Conservation (phyloP, 352 stramenopile species). For the Phytophthora podocarpi region DNA sequence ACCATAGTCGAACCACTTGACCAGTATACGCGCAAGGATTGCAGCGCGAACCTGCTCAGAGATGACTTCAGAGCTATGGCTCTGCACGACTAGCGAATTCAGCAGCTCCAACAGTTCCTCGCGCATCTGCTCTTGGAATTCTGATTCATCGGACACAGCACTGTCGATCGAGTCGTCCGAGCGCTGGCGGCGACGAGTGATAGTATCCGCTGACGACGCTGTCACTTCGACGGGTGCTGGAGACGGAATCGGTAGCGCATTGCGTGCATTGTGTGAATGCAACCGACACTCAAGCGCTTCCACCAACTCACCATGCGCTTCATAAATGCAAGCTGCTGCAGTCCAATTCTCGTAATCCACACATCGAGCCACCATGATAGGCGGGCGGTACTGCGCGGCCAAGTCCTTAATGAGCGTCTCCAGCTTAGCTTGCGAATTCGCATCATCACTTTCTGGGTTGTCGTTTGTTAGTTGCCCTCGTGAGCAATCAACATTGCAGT, state of each 20-base stretch:
- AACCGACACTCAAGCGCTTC: conserved; percentile 86
- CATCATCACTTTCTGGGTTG: conserved; percentile 5
- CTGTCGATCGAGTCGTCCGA: conserved; percentile 31
- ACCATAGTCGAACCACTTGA: conserved; percentile 87
- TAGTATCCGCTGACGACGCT: conserved; percentile 9
- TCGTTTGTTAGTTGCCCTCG: neutral
- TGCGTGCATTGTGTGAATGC: conserved; percentile 59
- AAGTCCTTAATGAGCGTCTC: conserved; percentile 62
- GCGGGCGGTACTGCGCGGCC: conserved; percentile 70
- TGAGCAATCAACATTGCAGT: conserved; percentile 23
- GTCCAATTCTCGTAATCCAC: conserved; percentile 86
- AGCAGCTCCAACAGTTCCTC: conserved; percentile 70
- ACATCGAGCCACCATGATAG: conserved; percentile 77
- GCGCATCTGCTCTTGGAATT: conserved; percentile 62
- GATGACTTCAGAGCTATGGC: conserved; percentile 37
- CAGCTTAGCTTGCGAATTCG: conserved; percentile 57
- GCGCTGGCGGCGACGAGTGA: conserved; percentile 39
- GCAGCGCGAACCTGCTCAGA: conserved; percentile 54
- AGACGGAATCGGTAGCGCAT: conserved; percentile 2
- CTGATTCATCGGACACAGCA: conserved; percentile 39
- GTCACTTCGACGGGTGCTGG: neutral
- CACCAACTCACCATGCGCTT: conserved; percentile 80
- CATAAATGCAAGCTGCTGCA: conserved; percentile 75
- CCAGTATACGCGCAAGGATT: conserved; percentile 77
- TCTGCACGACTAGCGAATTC: conserved; percentile 63